These are phyloP conservation scores for Kwoniella europaea DNA, from an alignment of 768 basidiomycete species.

Conservation along the genomic window DNA sequence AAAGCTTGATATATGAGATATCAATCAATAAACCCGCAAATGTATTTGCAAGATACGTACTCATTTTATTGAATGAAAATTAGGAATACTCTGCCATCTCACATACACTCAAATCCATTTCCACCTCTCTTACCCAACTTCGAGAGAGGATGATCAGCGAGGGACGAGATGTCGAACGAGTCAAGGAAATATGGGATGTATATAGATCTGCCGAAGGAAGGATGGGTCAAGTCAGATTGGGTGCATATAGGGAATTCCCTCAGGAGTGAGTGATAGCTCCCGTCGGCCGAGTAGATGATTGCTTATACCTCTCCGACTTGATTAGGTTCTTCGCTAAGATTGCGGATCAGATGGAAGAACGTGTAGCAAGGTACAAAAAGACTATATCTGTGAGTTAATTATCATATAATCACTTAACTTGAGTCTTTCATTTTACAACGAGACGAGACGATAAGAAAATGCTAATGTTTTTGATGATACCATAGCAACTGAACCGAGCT, in stretches of 20 bases:
- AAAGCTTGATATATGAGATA: too few relatives aligned
- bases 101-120: slow-evolving; percentile 35
- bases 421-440: neutral
- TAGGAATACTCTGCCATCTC: slow-evolving; percentile 44
- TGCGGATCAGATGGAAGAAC: slow-evolving; percentile 39
- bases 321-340: slow-evolving; percentile 42
- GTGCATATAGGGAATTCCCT: slow-evolving; percentile 45
- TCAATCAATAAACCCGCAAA: too few relatives aligned
- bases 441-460: neutral
- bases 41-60: too few relatives aligned
- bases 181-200: slow-evolving; percentile 48
- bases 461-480: neutral
- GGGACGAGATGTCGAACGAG: slow-evolving; percentile 38
- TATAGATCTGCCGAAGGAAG: slow-evolving; percentile 41
- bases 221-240: slow-evolving; percentile 36
- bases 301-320: too few relatives aligned
- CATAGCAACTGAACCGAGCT: slow-evolving; percentile 48
- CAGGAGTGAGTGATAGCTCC: slow-evolving; percentile 31
- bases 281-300: too few relatives aligned
- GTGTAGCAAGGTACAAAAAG: slow-evolving; percentile 41
- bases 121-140: slow-evolving; percentile 29
- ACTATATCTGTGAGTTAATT: slow-evolving; percentile 40
- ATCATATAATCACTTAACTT: neutral
- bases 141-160: slow-evolving; percentile 36
- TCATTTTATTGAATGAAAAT: too few relatives aligned